Conservation (phyloP, 345 rosid genomes). For the Turnera subulata region DNA sequence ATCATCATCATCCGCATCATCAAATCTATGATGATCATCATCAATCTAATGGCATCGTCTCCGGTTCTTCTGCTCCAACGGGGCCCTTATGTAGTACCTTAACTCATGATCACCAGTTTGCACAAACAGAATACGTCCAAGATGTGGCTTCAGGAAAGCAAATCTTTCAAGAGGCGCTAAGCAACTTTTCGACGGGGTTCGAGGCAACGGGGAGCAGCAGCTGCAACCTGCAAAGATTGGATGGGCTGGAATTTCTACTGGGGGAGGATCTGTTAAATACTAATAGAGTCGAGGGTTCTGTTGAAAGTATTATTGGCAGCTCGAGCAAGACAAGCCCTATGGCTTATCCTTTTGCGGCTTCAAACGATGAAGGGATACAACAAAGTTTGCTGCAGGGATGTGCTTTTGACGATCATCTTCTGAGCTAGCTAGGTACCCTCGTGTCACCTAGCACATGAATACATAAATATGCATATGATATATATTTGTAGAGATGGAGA, state of each 20-base stretch:
- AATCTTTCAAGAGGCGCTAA: conserved; percentile 29
- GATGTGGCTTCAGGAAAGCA: conserved; percentile 19
- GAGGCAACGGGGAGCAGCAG: conserved; percentile 23
- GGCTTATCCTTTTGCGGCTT: conserved; percentile 20
- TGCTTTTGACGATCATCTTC: conserved; percentile 15
- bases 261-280: conserved; percentile 24
- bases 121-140: conserved; percentile 12
- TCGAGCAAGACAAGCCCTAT: conserved; percentile 30
- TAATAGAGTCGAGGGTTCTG: conserved; percentile 3
- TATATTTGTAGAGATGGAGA: too few relatives aligned
- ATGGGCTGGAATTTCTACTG: conserved; percentile 44
- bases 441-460: too few relatives aligned
- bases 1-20: conserved; percentile 19
- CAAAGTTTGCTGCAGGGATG: conserved; percentile 26
- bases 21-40: conserved; percentile 28
- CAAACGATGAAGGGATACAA: conserved; percentile 25
- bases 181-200: conserved; percentile 21
- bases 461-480: too few relatives aligned
- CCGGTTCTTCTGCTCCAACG: conserved; percentile 24
- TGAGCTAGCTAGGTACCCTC: conserved; percentile 30
- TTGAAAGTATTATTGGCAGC: conserved; percentile 8
- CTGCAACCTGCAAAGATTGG: conserved; percentile 25
- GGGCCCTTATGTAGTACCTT: conserved; percentile 17
- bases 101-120: conserved; percentile 18
- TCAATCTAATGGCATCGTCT: conserved; percentile 14